Evolutionary conservation across 306 rosid genomes (phyloP), one percentile per base, ranked within the genome.

Genomic region (Senna siamea): DNA sequence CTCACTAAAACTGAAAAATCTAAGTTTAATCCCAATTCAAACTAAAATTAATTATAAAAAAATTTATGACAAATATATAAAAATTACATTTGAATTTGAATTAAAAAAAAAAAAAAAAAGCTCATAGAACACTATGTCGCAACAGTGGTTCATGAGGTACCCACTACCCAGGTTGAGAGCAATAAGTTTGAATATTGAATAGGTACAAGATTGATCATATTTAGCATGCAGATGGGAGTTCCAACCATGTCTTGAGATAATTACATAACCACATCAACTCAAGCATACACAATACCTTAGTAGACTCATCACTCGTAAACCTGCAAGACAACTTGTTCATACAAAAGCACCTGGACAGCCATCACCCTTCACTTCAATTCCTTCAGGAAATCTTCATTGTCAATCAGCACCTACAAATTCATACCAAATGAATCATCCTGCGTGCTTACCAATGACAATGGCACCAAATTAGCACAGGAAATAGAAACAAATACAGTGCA

Each of bases 311-410:
- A 38, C 60, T 9, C n/a, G n/a, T 22, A 15, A 35, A 37, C 0
- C 41, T 14, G 62, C 71, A 13, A 65, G 63, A 59, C 78, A 19
- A 40, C 41, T 88, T 88, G 78, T 85, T 83, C 69, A 57, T 35
- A 78, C 32, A 10, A 22, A 60, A 74, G 54, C 78, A 74, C 26
- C 18, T 20, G 26, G 22, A 59, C 18, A 8, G 75, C 60, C 30
- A 26, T 6, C 58, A 63, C 70, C 68, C 83, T 76, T 82, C 82
- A 68, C 82, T 88, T 72, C 64, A 89, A 84, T 83, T 94, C 98
- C 90, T 84, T 90, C 66, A 83, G 85, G 48, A 94, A 94, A 63
- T 94, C 97, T 65, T 51, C 84, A 34, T 94, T 91, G 91, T 94
- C 98, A 80, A 91, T 94, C 72, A 94, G 76, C 26, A 87, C 97